A percentile compares a stretch with the other conserved stretches of the same genome.
These are phyloP conservation scores for Acer saccharum DNA, from an alignment of 345 rosid species.

Conservation along the genomic window DNA sequence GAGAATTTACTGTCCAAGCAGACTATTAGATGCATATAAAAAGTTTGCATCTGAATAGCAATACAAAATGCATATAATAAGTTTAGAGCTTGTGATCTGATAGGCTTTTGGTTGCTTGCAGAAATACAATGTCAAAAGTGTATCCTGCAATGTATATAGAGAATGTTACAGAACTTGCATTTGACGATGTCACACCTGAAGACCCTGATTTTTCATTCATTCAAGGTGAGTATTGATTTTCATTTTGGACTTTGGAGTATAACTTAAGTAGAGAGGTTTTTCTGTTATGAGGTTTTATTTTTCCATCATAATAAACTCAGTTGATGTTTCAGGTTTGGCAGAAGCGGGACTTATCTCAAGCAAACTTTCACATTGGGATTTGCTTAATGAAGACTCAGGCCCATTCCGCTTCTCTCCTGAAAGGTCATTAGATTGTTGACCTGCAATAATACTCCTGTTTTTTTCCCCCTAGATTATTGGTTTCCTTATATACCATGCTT, in stretches of 20 bases:
- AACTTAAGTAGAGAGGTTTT: conserved; percentile 3
- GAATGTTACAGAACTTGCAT: conserved; percentile 88
- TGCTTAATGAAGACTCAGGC: conserved; percentile 46
- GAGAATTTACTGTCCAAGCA: conserved; percentile 22
- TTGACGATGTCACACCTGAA: conserved; percentile 79
- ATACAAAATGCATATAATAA: conserved; percentile 6
- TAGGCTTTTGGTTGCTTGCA: conserved; percentile 37
- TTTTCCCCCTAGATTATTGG: not conserved
- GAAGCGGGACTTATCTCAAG: conserved; percentile 97
- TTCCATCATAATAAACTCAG: conserved; percentile 17
- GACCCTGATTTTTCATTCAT: conserved; percentile 93
- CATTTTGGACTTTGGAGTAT: not conserved
- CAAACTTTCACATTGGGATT: conserved; percentile 75
- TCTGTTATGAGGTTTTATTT: conserved; percentile 1
- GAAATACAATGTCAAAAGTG: conserved; percentile 77
- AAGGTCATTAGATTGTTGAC: conserved; percentile 45
- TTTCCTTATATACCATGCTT: not conserved
- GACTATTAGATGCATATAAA: not conserved
- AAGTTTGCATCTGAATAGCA: not conserved
- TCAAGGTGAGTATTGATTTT: conserved; percentile 66
- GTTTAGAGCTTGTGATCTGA: conserved; percentile 12
- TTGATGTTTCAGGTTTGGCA: conserved; percentile 79
- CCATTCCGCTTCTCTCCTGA: conserved; percentile 69
- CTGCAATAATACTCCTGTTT: not conserved
- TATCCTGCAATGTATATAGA: conserved; percentile 97